Base-by-base conservation (phyloP, 495 filamentous ascomycete species). In the Penicillium antarcticum region DNA sequence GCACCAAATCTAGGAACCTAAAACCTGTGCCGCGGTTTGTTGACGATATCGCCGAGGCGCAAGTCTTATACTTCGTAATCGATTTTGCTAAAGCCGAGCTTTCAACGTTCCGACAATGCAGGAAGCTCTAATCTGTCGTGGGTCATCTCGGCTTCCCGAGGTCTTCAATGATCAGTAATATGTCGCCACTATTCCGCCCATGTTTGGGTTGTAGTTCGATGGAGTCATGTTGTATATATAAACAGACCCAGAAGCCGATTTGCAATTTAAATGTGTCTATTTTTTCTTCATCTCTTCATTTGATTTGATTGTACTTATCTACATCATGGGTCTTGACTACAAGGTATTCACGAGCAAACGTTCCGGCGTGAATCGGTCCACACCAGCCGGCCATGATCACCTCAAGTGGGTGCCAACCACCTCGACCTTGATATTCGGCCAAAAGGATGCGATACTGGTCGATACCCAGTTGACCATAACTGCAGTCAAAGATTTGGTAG, bases 401-500 rank as follows among this genome's bases (percentile, higher is more conserved):
- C 42, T 44, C 23, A 29, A 29, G 24, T 29, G 24, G 24, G 24
- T 29, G 24, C 62, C 62, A 1, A 65, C 54, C 19, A 53, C 55
- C 39, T 62, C 46, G 32, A 62, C 62, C 3, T 34, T 65, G 17
- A 48, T 65, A 5, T 45, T 51, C 44, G 53, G 49, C 0, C 21
- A 41, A 2, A 47, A 17, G 1, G 52, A 53, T 13, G 58, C 61
- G 5, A 56, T 59, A 3, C 53, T 65, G 9, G 51, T 65, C 10
- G 62, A 65, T 48, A 62, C 62, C 2, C 58, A 50, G 1, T 50
- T 56, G 3, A 55, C 62, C 12, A 61, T 61, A 21, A 11, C 42
- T 26, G 45, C 53, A 16, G 46, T 47, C 10, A 17, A 55, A 24
- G 48, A 56, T 1, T 48, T 64, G 8, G 45, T 44, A 10, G 21